Percentiles rank a stretch among this genome's conserved stretches.
These are phyloP conservation scores for Teratosphaeria gauchensis DNA, from an alignment of 2,329 filamentous ascomycete species.

Conservation along the genomic window DNA sequence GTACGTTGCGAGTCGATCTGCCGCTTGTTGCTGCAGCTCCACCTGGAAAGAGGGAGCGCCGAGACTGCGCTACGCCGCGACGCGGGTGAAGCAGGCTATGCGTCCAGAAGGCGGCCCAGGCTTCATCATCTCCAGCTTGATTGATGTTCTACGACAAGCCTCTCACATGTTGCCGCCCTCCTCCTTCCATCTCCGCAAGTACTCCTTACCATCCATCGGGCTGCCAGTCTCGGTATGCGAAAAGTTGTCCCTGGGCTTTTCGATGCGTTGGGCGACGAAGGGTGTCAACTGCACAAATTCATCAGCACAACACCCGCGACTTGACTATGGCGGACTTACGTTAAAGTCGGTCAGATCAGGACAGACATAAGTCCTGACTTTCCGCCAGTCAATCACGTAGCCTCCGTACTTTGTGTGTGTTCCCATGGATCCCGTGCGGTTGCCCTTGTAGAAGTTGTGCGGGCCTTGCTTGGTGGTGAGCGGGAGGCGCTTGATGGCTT, in stretches of 20 bases:
- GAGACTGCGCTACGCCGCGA: too few species aligned
- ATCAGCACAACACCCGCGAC: not conserved
- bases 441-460: constrained; percentile 96
- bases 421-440: constrained; percentile 78
- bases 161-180: constrained; percentile 23
- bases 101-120: not conserved
- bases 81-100: too few species aligned
- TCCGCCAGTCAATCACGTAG: constrained; percentile 74
- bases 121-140: not conserved
- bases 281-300: constrained; percentile 57
- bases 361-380: constrained; percentile 84
- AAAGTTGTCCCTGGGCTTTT: constrained; percentile 45
- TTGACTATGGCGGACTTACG: constrained; percentile 38
- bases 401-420: constrained; percentile 72
- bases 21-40: too few species aligned
- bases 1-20: too few species aligned
- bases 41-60: too few species aligned
- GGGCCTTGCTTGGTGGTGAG: constrained; percentile 90
- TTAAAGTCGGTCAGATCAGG: constrained; percentile 63
- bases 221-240: constrained; percentile 18
- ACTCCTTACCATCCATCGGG: constrained; percentile 23
- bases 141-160: too few species aligned
- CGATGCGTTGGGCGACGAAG: constrained; percentile 59
- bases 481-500: constrained; percentile 61
- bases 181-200: constrained; percentile 25